Percentiles rank a stretch among this genome's conserved stretches.
These are phyloP conservation scores for Osmanthus fragrans DNA, from an alignment of 257 asterid species.

Conservation along the genomic window DNA sequence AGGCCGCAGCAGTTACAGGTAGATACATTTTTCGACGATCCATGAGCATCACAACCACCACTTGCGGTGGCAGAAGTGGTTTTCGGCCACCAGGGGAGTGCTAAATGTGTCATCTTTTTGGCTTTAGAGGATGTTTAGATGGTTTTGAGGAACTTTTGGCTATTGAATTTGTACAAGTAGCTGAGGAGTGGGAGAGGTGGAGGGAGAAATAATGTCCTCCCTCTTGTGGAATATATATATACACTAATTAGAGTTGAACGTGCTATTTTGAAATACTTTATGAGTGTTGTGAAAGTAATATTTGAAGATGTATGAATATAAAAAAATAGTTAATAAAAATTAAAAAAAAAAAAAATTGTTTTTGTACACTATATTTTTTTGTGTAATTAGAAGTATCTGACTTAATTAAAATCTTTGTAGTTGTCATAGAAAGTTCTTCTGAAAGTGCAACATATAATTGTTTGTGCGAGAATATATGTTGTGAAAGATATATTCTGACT, in stretches of 20 bases:
- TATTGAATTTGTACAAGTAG: not conserved
- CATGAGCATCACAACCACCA: not conserved
- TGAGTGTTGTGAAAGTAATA: too few species aligned
- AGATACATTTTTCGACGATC: slow-evolving; percentile 20
- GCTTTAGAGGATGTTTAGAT: not conserved
- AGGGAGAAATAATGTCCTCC: not conserved
- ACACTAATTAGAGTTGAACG: not conserved
- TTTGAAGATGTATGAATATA: too few species aligned
- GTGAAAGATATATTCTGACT: too few species aligned
- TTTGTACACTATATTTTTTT: too few species aligned
- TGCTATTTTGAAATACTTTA: too few species aligned
- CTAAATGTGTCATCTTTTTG: slow-evolving; percentile 31
- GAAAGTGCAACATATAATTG: too few species aligned
- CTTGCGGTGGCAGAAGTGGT: slow-evolving; percentile 21
- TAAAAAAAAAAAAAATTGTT: too few species aligned
- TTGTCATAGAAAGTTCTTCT: too few species aligned
- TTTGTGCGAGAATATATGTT: too few species aligned
- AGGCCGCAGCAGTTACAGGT: slow-evolving; percentile 45
- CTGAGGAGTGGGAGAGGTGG: not conserved
- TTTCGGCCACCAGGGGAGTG: slow-evolving; percentile 48
- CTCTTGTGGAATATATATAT: slow-evolving; percentile 13
- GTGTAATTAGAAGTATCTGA: too few species aligned
- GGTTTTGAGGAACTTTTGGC: not conserved
- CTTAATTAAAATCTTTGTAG: too few species aligned
- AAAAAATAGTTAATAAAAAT: too few species aligned